A percentile compares a stretch with the other conserved stretches of the same genome.
Evolutionary conservation across 768 basidiomycete species (phyloP).

Genomic region (Termitomyces sp.): DNA sequence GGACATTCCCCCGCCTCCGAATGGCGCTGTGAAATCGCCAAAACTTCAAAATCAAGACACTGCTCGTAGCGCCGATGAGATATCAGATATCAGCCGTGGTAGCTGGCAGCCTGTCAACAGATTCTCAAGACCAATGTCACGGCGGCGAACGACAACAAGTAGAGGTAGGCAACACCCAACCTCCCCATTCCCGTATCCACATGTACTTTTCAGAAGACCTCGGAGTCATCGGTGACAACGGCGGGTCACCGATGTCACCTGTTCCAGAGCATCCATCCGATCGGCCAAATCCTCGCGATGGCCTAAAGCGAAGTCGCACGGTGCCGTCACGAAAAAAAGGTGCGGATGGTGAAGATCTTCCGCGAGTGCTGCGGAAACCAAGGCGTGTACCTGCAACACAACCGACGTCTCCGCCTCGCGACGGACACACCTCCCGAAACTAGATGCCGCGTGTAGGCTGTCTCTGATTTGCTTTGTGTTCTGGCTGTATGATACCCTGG

Average conservation of each 20-base stretch:
- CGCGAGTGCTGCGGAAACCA: constrained; percentile 48
- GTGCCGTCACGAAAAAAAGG: constrained; percentile 46
- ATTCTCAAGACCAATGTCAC: constrained; percentile 32
- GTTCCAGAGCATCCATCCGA: constrained; percentile 38
- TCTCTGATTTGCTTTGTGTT: constrained; percentile 2
- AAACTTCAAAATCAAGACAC: constrained; percentile 29
- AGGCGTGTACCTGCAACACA: constrained; percentile 42
- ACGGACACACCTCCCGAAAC: constrained; percentile 7
- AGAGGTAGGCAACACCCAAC: constrained; percentile 24
- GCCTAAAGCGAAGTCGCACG: constrained; percentile 59
- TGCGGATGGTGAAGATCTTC: constrained; percentile 28
- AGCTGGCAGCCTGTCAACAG: constrained; percentile 53
- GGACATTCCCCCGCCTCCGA: constrained; percentile 73
- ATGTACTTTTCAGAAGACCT: constrained; percentile 11
- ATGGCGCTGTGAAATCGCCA: constrained; percentile 3
- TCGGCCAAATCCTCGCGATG: constrained; percentile 18
- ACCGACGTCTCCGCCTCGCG: constrained; percentile 15
- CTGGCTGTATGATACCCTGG: constrained; percentile 17
- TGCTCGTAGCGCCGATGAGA: constrained; percentile 43
- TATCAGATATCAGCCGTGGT: constrained; percentile 31
- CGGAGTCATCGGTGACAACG: constrained; percentile 27
- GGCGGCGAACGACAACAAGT: constrained; percentile 54
- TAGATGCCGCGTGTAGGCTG: background rate
- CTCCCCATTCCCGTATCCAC: background rate
- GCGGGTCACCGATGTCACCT: constrained; percentile 50